Base-by-base conservation (phyloP, 306 rosid genomes). In the Cicer arietinum region DNA sequence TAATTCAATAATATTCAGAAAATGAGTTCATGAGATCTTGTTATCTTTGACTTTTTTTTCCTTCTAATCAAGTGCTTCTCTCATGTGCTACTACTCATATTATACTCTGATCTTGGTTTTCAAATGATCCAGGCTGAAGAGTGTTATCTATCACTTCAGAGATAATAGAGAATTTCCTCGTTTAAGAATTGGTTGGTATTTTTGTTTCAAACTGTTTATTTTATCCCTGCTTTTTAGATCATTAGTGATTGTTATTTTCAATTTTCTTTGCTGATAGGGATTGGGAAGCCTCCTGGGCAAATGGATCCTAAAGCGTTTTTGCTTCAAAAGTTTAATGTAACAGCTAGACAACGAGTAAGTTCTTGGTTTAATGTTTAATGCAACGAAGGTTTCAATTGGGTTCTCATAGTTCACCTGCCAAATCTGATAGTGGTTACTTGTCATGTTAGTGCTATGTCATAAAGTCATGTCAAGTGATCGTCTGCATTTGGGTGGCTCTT, bases 261-360 rank as follows among this genome's bases (percentile, higher is more conserved):
- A 52, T 75, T 53, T 77, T 30, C 65, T 59, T 80, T 59, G 25
- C 14, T 71, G 20, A 25, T 57, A 92, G 99, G 97, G 71, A 94
- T 92, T 46, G 99, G 96, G 50, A 88, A 85, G 80, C 97, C 96
- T 69, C 96, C 99, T 40, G 98, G 97, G 67, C 97, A 92, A 86
- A 94, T 94, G 99, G 99, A 94, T 84, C 96, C 99, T 46, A 92
- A 94, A 80, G 99, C 97, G 43, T 94, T 89, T 84, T 80, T 94
- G 87, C 99, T 94, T 73, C 95, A 90, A 83, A 89, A 86, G 69
- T 92, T 94, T 84, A 94, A 88, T 43, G 73, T 82, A 64, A 82
- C 84, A 7, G 91, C 99, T 84, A 94, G 67, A 81, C 89, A 85
- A 75, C 85, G 94, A 63, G 99, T 94, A 84, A 86, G 95, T 85